Evolutionary conservation across 2,329 filamentous ascomycete genomes (phyloP), one percentile per base, ranked within the genome.

Genomic region (Alternaria brassicae): DNA sequence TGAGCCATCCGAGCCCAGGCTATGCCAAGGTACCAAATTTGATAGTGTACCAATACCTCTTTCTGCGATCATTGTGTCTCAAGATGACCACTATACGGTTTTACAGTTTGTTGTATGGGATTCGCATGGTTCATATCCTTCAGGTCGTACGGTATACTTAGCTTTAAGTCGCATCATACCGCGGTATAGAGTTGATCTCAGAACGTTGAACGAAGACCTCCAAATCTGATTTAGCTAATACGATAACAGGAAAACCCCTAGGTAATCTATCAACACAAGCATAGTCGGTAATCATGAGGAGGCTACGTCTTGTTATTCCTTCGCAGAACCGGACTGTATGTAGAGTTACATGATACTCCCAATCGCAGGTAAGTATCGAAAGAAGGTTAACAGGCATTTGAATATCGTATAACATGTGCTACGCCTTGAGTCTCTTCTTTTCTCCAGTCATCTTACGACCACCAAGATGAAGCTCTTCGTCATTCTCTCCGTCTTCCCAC

Each of bases 401-500:
- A 21, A 15, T 48, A 13, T 8, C 13, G 5, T 34, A 34, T 36
- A 25, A 36, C 19, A 25, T 34, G 21, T 36, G 19, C 44, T 21
- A 36, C 8, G 13, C 19, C 28, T 23, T 7, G 15, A 3, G 23
- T 15, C 12, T 7, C 44, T n/a, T 23, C 13, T 3, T 25, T 21
- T 25, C 19, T 4, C 6, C 37, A n/a, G 28, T n/a, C 30, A 23
- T 3, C 19, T 17, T 2, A 27, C 15, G 25, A 44, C n/a, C 8
- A 6, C 53, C 65, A 68, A 42, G 19, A 75, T 76, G 72, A 76
- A 73, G 64, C 25, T 64, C 60, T 58, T 62, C 25, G 28, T 64
- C 19, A 53, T 63, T 30, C 47, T 71, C 13, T 23, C 66, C 32
- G 48, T 69, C 9, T 37, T 72, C 17, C 63, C 71, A 19, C 53